These are phyloP conservation scores for Emericellopsis terricola DNA, from an alignment of 495 filamentous ascomycete genomes.

Conservation along the genomic window DNA sequence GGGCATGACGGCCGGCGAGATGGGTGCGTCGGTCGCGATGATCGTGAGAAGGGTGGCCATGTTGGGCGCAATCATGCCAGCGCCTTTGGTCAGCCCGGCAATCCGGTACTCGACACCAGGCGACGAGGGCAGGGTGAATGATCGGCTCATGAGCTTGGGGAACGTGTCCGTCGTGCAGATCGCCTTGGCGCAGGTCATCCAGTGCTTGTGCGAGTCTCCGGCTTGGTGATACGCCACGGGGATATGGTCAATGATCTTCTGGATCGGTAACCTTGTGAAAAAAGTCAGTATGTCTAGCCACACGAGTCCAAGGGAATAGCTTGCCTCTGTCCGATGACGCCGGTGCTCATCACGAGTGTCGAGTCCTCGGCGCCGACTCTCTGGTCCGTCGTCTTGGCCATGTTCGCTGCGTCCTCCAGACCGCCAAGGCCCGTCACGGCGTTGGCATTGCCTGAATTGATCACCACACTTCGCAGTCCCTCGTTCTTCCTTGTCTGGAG, in stretches of 20 bases:
- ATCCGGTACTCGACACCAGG: conserved; percentile 60
- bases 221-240: conserved; percentile 54
- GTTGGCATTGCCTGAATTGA: conserved; percentile 96
- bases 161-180: conserved; percentile 99
- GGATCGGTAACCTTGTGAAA: conserved; percentile 52
- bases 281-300: conserved; percentile 1
- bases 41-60: conserved; percentile 90
- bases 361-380: conserved; percentile 44
- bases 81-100: conserved; percentile 93
- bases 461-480: conserved; percentile 64
- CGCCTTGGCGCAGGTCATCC: conserved; percentile 71
- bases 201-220: conserved; percentile 61
- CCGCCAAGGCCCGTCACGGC: conserved; percentile 90
- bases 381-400: conserved; percentile 64
- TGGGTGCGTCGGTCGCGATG: conserved; percentile 81
- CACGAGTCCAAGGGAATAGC: conserved; percentile 2
- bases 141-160: conserved; percentile 78
- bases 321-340: conserved; percentile 88
- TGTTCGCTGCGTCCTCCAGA: conserved; percentile 68
- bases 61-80: conserved; percentile 99
- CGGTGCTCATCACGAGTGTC: conserved; percentile 92
- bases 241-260: conserved; percentile 72
- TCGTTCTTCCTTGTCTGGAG: conserved; percentile 45
- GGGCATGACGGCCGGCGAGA: conserved; percentile 49
- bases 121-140: conserved; percentile 73